Conservation (phyloP, 2,329 filamentous ascomycete genomes). For the Pseudogymnoascus pannorum region DNA sequence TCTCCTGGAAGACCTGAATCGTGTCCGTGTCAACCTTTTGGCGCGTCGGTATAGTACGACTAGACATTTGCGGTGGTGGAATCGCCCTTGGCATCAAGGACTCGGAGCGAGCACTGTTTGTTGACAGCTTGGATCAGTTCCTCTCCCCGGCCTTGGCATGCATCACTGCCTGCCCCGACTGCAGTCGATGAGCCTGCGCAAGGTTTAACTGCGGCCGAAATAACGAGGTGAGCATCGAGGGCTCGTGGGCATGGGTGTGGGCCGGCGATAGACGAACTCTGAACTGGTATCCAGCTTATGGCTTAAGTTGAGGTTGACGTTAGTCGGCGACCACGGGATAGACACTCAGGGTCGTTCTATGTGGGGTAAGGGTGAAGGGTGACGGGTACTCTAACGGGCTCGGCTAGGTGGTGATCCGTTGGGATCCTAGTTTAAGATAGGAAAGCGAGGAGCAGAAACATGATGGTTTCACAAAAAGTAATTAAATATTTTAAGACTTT, state of each 20-base stretch:
- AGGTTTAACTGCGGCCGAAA: not conserved
- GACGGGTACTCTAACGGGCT: conserved; percentile 1
- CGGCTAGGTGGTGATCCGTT: not conserved
- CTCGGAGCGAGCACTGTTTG: not conserved
- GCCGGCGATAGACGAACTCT: not conserved
- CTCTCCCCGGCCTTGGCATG: not conserved
- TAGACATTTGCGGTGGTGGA: not conserved
- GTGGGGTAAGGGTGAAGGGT: not conserved
- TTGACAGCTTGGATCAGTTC: not conserved
- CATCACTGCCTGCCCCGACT: not conserved
- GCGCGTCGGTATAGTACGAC: not conserved
- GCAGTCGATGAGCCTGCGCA: not conserved
- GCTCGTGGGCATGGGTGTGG: not conserved
- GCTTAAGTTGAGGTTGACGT: not conserved
- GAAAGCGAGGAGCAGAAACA: not conserved
- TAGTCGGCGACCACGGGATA: not conserved
- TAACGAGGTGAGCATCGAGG: not conserved
- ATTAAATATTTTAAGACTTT: not conserved
- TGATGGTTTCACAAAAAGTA: not conserved
- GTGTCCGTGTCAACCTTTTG: not conserved
- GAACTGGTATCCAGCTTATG: not conserved
- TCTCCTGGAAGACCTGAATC: conserved; percentile 1
- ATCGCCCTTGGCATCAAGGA: not conserved
- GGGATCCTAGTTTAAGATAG: not conserved
- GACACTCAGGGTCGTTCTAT: conserved; percentile 8